phyloP scores from a whole-genome alignment of 148 eudicot species.

The Polygonum maritimum region DNA sequence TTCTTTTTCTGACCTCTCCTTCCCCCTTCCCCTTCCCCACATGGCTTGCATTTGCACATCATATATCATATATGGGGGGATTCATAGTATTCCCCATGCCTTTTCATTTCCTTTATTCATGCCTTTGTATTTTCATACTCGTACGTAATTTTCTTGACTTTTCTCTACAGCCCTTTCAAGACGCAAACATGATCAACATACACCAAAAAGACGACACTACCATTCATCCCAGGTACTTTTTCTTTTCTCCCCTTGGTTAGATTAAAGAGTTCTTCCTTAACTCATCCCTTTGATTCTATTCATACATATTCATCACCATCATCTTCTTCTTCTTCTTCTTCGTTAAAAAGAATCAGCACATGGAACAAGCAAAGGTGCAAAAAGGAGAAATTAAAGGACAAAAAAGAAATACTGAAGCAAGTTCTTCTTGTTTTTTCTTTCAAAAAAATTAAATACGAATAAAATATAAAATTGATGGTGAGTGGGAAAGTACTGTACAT shows the following conservation, averaged over 20 bases:
- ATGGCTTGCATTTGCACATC: constrained; percentile 6
- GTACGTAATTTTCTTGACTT: not conserved
- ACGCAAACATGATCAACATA: not conserved
- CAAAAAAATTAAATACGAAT: not conserved
- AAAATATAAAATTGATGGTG: not conserved
- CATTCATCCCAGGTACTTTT: not conserved
- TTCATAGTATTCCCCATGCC: not conserved
- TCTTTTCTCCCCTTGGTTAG: no score
- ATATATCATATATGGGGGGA: not conserved
- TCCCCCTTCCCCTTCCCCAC: not conserved
- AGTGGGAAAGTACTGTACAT: constrained; percentile 24
- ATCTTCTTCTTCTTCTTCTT: not conserved
- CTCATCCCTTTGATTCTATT: not conserved
- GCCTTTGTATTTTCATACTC: not conserved
- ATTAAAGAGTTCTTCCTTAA: no score
- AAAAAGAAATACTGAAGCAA: not conserved
- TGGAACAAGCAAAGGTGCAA: not conserved
- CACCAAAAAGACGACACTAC: not conserved
- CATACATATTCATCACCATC: not conserved
- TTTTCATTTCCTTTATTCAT: not conserved
- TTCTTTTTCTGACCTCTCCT: not conserved
- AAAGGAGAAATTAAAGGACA: not conserved
- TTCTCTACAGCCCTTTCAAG: not conserved
- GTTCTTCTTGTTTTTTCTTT: not conserved
- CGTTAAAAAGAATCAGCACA: not conserved